phyloP scores from a whole-genome alignment of 2,329 filamentous ascomycete species.

The Graphium sp. region DNA sequence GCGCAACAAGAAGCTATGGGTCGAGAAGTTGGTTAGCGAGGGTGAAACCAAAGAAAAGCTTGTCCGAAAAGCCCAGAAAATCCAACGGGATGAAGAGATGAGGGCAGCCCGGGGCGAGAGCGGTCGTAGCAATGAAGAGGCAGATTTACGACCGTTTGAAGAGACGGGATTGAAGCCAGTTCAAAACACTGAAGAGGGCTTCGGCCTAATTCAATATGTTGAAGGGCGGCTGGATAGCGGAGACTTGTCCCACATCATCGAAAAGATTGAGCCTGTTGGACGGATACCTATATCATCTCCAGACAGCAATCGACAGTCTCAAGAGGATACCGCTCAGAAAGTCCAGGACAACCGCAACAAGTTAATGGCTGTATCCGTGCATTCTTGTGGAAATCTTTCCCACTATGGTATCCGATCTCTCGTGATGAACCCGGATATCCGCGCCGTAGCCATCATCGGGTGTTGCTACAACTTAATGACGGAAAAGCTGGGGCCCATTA shows the following conservation, averaged over 20 bases:
- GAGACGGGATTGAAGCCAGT: slow-evolving; percentile 25
- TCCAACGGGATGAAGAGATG: slow-evolving; percentile 10
- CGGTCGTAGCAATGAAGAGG: slow-evolving; percentile 13
- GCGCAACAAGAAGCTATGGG: slow-evolving; percentile 70
- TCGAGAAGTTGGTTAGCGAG: slow-evolving; percentile 29
- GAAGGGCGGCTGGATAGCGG: slow-evolving; percentile 59
- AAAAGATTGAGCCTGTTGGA: slow-evolving; percentile 28
- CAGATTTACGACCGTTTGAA: slow-evolving; percentile 27
- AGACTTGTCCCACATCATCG: slow-evolving; percentile 51
- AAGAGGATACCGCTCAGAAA: slow-evolving; percentile 9
- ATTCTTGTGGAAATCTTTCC: slow-evolving; percentile 94
- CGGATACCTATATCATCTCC: too few relatives aligned
- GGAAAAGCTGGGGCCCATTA: slow-evolving; percentile 72
- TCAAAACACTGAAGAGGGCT: slow-evolving; percentile 41
- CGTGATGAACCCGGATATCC: slow-evolving; percentile 65
- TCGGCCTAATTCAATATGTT: slow-evolving; percentile 61
- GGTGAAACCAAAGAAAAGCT: slow-evolving; percentile 16
- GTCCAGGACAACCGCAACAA: slow-evolving; percentile 16
- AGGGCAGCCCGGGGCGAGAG: slow-evolving; percentile 1
- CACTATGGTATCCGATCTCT: slow-evolving; percentile 86
- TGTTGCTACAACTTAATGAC: slow-evolving; percentile 97
- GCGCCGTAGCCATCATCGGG: slow-evolving; percentile 86
- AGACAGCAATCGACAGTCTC: too few relatives aligned
- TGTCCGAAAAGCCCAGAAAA: slow-evolving; percentile 15
- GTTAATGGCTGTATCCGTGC: slow-evolving; percentile 83